Percentiles rank a stretch among this genome's conserved stretches.
Evolutionary conservation across 179 eudicot species (phyloP).

Genomic region (Spergularia azorica): DNA sequence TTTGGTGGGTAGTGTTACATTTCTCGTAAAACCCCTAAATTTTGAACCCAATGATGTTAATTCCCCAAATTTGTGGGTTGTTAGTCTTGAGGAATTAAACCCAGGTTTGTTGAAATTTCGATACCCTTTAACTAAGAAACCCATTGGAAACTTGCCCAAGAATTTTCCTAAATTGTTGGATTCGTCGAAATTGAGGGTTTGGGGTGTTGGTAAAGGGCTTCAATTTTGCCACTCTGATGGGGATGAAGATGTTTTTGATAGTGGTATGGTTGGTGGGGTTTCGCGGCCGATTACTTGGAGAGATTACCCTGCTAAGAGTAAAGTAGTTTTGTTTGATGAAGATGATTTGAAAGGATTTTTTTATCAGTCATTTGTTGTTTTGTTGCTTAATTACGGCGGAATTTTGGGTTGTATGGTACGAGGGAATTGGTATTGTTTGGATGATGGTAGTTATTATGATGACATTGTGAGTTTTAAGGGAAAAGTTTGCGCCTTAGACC

Average conservation of each 20-base stretch:
- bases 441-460: neutral
- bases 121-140: conserved; percentile 3
- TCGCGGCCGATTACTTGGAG: neutral
- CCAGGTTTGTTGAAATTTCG: conserved; percentile 6
- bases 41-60: neutral
- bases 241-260: neutral
- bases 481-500: conserved; percentile 5
- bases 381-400: neutral
- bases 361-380: neutral
- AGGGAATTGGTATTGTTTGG: neutral
- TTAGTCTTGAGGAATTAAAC: conserved; percentile 12
- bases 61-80: conserved; percentile 10
- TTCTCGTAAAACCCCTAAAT: neutral
- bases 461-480: conserved; percentile 18
- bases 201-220: neutral
- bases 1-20: conserved; percentile 13
- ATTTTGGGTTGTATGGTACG: neutral
- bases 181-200: neutral
- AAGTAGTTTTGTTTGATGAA: conserved; percentile 14
- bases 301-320: neutral
- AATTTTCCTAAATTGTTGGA: neutral
- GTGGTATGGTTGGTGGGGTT: too few relatives aligned
- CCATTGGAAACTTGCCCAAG: conserved; percentile 7
- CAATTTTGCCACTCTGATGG: neutral
- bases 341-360: neutral